Evolutionary conservation across 148 eudicot genomes (phyloP), one percentile per base, ranked within the genome.

Genomic region (Fallopia convolvulus): DNA sequence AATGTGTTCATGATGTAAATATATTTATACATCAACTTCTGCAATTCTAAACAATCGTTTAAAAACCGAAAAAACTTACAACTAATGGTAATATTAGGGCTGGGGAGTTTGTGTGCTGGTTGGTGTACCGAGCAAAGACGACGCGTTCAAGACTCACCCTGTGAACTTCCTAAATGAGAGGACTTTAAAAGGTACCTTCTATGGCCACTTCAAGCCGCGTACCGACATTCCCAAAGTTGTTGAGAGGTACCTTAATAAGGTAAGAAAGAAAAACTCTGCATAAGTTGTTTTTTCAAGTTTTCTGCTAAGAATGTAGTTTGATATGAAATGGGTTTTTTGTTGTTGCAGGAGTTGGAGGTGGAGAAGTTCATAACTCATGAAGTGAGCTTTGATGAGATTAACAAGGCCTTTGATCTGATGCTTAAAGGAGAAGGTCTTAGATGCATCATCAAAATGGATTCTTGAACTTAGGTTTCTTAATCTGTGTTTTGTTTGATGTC

Each of bases 321-420:
- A 33, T 20, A 66, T 66, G 44, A 66, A 33, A 66, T 32, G 42
- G 85, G 85, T 82, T 80, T 84, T 87, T 82, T 85, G 82, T 80
- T 84, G 86, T 83, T 83, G 78, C 85, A 89, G 86, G 89, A 86
- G 52, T 53, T 85, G 44, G 89, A 86, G 61, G 60, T 88, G 55
- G 92, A 85, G 72, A 89, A 89, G 71, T 85, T 89, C 80, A 85
- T 89, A n/a, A 87, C 92, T 17, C 92, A 89, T 42, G 87, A 89
- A 74, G 80, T 85, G 10, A 8, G 80, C 0, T 87, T 89, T 39
- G 21, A 76, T 18, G 91, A 89, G 75, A 89, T 89, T 73, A 89
- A 89, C 84, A 87, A 85, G 86, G 92, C 92, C 1, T 89, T 89
- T 14, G 92, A 89, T 3, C 58, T 75, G 23, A 87, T 89, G 92